phyloP scores from a whole-genome alignment of 352 stramenopile genomes.

The Globisporangium megalacanthum region DNA sequence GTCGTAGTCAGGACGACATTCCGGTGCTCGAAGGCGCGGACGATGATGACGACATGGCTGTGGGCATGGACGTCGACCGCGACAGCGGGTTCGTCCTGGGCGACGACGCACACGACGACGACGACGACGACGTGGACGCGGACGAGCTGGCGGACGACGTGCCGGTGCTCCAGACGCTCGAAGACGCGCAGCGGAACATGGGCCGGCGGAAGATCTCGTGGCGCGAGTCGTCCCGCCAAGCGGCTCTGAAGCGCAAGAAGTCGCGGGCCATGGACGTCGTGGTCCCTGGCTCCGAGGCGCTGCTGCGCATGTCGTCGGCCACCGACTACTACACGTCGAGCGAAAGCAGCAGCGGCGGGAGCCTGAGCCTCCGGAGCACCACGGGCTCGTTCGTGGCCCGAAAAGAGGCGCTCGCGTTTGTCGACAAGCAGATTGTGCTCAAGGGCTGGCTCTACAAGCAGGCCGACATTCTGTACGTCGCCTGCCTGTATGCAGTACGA shows the following conservation, averaged over 20 bases:
- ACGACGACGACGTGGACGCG: constrained; percentile 22
- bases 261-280: constrained; percentile 16
- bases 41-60: constrained; percentile 17
- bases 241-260: constrained; percentile 12
- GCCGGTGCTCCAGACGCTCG: constrained; percentile 58
- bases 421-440: constrained; percentile 44
- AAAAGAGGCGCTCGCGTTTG: constrained; percentile 24
- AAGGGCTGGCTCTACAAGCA: constrained; percentile 58
- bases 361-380: background rate
- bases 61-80: background rate
- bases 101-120: constrained; percentile 14
- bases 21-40: constrained; percentile 50
- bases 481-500: background rate
- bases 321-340: constrained; percentile 23
- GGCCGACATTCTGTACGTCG: constrained; percentile 46
- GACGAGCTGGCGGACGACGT: constrained; percentile 49
- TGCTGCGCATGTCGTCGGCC: constrained; percentile 46
- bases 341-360: constrained; percentile 23
- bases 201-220: constrained; percentile 50
- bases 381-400: constrained; percentile 30
- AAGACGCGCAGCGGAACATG: constrained; percentile 34
- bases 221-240: constrained; percentile 27
- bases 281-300: constrained; percentile 31
- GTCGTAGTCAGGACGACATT: constrained; percentile 43
- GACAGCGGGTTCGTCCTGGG: background rate